These are phyloP conservation scores for Dothideomycetes sp. DNA, from an alignment of 2,329 filamentous ascomycete species.

Conservation along the genomic window DNA sequence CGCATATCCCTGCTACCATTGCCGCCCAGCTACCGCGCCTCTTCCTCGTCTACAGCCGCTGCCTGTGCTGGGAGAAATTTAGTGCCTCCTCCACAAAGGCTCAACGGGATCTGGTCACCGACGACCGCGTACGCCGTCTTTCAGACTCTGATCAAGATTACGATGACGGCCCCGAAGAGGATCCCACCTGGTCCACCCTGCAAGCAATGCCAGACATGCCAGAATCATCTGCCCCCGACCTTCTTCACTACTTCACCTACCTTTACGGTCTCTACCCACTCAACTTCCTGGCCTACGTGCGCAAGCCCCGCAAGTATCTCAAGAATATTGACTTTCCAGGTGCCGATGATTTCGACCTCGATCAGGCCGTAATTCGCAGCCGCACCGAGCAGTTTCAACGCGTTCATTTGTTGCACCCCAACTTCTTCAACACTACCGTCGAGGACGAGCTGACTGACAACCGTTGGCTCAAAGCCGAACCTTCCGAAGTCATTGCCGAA, in stretches of 20 bases:
- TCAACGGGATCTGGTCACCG: constrained; percentile 22
- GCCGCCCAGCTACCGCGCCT: constrained; percentile 58
- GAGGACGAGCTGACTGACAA: constrained; percentile 72
- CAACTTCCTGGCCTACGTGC: constrained; percentile 78
- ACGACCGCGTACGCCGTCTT: constrained; percentile 17
- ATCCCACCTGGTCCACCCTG: constrained; percentile 52
- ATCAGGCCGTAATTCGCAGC: constrained; percentile 65
- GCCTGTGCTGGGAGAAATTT: constrained; percentile 66
- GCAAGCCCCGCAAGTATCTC: constrained; percentile 69
- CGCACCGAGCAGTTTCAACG: constrained; percentile 65
- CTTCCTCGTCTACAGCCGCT: constrained; percentile 70
- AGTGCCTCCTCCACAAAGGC: constrained; percentile 23
- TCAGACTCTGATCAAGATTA: constrained; percentile 20
- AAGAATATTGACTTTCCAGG: constrained; percentile 60
- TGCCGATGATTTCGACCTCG: constrained; percentile 64
- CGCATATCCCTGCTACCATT: constrained; percentile 65
- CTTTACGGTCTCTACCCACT: constrained; percentile 75
- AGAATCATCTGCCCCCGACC: constrained; percentile 51
- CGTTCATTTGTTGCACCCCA: constrained; percentile 68
- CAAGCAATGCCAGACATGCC: constrained; percentile 51
- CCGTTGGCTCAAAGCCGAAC: constrained; percentile 69
- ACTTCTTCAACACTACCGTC: constrained; percentile 68
- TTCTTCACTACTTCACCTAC: constrained; percentile 68
- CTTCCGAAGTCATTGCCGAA: constrained; percentile 67
- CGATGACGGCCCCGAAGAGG: constrained; percentile 26